Conservation (phyloP, 805 yeast genomes). For the Candida berthetii region DNA sequence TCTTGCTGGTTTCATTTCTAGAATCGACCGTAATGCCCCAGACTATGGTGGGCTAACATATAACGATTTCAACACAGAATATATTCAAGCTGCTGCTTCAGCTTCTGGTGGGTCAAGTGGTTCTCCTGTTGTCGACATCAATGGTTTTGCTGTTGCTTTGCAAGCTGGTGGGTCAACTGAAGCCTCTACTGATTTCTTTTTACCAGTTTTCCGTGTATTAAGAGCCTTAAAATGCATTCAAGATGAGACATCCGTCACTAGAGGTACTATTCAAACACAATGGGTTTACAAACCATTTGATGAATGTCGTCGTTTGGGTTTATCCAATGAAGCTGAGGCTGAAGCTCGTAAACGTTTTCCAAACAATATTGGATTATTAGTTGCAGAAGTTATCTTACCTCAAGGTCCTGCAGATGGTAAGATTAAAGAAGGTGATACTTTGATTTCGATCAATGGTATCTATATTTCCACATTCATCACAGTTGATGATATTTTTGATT, state of each 20-base stretch:
- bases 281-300: conserved; percentile 87
- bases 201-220: conserved; percentile 78
- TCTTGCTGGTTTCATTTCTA: conserved; percentile 69
- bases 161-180: conserved; percentile 94
- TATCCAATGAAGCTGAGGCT: conserved; percentile 68
- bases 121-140: conserved; percentile 89
- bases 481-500: conserved; percentile 81
- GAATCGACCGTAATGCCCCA: conserved; percentile 91
- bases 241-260: conserved; percentile 48
- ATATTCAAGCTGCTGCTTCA: conserved; percentile 92
- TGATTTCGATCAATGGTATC: conserved; percentile 65
- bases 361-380: conserved; percentile 69
- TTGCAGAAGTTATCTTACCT: conserved; percentile 76
- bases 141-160: conserved; percentile 83
- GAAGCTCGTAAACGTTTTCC: conserved; percentile 67
- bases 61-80: conserved; percentile 90
- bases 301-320: conserved; percentile 83
- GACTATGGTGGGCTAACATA: conserved; percentile 85
- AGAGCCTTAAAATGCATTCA: conserved; percentile 80
- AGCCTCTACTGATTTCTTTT: conserved; percentile 88
- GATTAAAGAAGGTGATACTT: conserved; percentile 80
- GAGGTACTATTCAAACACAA: conserved; percentile 91
- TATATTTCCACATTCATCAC: conserved; percentile 64
- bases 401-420: conserved; percentile 76
- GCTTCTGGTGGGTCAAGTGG: conserved; percentile 97